phyloP scores from a whole-genome alignment of 2,329 filamentous ascomycete species.

The Aspergillus bombycis region DNA sequence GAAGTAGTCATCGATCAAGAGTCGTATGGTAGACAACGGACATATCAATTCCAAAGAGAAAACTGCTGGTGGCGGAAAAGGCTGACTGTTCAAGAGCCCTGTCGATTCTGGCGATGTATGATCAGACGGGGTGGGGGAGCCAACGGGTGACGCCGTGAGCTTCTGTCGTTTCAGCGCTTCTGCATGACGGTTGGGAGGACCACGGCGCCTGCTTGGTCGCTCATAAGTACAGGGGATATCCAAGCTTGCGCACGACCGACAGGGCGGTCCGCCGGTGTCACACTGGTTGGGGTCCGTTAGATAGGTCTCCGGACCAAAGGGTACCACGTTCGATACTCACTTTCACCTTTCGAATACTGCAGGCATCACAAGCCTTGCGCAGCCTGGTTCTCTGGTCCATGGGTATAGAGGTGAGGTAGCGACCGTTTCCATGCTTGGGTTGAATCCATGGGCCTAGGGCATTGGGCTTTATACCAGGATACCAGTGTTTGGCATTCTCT shows the following conservation, averaged over 20 bases:
- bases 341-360: conserved; percentile 58
- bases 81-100: conserved; percentile 15
- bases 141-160: conserved; percentile 42
- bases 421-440: conserved; percentile 27
- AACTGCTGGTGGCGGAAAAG: conserved; percentile 43
- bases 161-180: conserved; percentile 67
- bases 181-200: conserved; percentile 68
- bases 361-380: conserved; percentile 57
- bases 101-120: conserved; percentile 45
- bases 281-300: conserved; percentile 49
- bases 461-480: conserved; percentile 2
- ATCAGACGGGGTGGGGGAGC: conserved; percentile 47
- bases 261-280: conserved; percentile 68
- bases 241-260: conserved; percentile 65
- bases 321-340: conserved; percentile 32
- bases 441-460: conserved; percentile 22
- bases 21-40: conserved; percentile 42
- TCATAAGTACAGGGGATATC: conserved; percentile 71
- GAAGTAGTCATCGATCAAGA: conserved; percentile 52
- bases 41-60: conserved; percentile 55
- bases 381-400: conserved; percentile 48
- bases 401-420: conserved; percentile 21
- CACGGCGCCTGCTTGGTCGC: conserved; percentile 64
- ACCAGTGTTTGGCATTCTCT: conserved; percentile 2
- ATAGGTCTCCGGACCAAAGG: not conserved